Evolutionary conservation across 352 stramenopile species (phyloP).

Genomic region (Pythium dissimile): DNA sequence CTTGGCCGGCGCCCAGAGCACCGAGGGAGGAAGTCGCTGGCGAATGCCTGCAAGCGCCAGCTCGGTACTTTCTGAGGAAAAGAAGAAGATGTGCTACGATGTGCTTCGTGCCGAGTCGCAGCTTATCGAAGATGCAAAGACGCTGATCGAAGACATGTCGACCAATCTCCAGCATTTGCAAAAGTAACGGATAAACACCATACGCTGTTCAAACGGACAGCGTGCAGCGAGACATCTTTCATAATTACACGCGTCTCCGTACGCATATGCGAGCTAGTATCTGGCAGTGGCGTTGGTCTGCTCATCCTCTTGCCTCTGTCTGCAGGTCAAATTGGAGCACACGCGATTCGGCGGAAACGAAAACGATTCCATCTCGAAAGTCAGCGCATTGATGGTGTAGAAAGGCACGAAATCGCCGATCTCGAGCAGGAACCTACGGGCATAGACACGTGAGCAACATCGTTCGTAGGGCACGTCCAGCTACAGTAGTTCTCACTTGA

Average conservation of each 20-base stretch:
- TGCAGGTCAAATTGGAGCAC: slow-evolving; percentile 26
- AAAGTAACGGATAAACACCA: slow-evolving; percentile 5
- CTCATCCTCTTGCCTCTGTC: slow-evolving; percentile 32
- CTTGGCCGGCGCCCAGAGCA: slow-evolving; percentile 19
- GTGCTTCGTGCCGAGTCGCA: slow-evolving; percentile 78
- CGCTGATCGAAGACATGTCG: slow-evolving; percentile 61
- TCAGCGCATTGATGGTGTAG: slow-evolving; percentile 33
- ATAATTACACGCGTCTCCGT: not conserved
- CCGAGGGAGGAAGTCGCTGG: slow-evolving; percentile 8
- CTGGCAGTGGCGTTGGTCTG: not conserved
- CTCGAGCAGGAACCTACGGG: slow-evolving; percentile 31
- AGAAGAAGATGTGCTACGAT: slow-evolving; percentile 82
- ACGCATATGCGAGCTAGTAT: not conserved
- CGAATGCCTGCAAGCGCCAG: not conserved
- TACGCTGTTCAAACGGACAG: no score
- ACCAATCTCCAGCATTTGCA: slow-evolving; percentile 46
- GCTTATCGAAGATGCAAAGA: slow-evolving; percentile 76
- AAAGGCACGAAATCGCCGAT: slow-evolving; percentile 39
- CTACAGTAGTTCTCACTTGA: slow-evolving; percentile 46
- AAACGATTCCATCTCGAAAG: slow-evolving; percentile 36
- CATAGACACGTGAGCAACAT: not conserved
- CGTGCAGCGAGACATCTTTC: no score
- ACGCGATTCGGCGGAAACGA: slow-evolving; percentile 25
- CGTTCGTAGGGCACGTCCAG: no score
- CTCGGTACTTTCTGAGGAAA: slow-evolving; percentile 49